Evolutionary conservation across 1,284 basidiomycete species (phyloP).

Genomic region (Microbotryum silenes-acaulis): DNA sequence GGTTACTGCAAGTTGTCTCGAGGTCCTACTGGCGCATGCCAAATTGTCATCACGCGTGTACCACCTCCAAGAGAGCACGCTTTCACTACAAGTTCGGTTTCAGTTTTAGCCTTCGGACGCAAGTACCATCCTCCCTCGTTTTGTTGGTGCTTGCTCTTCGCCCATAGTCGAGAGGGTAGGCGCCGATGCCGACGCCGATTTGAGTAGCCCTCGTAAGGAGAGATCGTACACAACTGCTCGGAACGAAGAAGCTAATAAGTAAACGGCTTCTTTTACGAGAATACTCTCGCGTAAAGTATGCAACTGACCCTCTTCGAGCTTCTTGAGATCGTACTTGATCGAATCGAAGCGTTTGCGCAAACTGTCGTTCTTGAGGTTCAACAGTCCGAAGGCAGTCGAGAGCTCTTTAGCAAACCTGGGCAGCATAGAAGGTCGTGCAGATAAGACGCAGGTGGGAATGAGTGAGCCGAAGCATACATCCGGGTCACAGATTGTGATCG

Average conservation of each 20-base stretch:
- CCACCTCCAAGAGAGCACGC: no score
- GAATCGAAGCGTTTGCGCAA: slow-evolving; percentile 62
- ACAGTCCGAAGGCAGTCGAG: slow-evolving; percentile 71
- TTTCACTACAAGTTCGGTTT: no score
- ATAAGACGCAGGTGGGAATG: not conserved
- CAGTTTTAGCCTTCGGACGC: no score
- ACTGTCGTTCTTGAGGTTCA: slow-evolving; percentile 80
- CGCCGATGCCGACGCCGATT: not conserved
- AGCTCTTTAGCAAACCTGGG: slow-evolving; percentile 69
- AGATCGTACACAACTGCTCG: slow-evolving; percentile 70
- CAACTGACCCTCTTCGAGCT: slow-evolving; percentile 70
- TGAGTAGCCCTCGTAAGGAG: slow-evolving; percentile 57
- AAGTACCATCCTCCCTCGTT: not conserved
- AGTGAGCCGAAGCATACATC: not conserved
- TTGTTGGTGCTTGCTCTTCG: not conserved
- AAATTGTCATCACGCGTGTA: no score
- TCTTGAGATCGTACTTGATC: slow-evolving; percentile 66
- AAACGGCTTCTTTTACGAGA: not conserved
- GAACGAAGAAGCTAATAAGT: slow-evolving; percentile 9
- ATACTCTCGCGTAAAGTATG: no score
- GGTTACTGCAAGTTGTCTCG: no score
- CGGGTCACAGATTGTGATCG: not conserved
- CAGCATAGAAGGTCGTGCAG: not conserved
- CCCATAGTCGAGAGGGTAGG: not conserved
- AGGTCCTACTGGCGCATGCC: no score